Conservation (phyloP, 2,329 filamentous ascomycete species). For the Trichothecium sympodiale region DNA sequence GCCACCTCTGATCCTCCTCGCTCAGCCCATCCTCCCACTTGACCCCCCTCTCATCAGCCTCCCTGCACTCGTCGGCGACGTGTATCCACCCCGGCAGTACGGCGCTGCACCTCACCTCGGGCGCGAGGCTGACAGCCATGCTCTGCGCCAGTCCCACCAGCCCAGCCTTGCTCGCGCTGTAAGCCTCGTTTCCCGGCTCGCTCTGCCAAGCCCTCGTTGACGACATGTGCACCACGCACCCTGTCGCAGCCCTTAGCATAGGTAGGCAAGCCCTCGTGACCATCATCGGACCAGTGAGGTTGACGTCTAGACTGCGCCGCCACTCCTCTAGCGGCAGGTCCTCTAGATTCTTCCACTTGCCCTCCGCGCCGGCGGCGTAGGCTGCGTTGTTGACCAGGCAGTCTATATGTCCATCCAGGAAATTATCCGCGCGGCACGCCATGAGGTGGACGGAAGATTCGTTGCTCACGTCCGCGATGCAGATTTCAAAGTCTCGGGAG, state of each 20-base stretch:
- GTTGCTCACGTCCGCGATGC: conserved; percentile 19
- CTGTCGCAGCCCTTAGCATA: conserved; percentile 12
- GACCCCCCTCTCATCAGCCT: conserved; percentile 22
- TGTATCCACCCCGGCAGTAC: conserved; percentile 42
- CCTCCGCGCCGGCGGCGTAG: conserved; percentile 18
- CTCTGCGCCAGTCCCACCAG: conserved; percentile 36
- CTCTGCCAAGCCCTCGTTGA: conserved; percentile 37
- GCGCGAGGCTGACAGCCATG: conserved; percentile 32
- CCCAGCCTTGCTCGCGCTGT: conserved; percentile 37
- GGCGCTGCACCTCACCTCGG: conserved; percentile 33
- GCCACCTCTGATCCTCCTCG: conserved; percentile 33
- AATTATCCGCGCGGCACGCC: conserved; percentile 14
- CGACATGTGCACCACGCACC: conserved; percentile 32
- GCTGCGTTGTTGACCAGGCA: conserved; percentile 31
- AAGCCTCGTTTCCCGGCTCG: conserved; percentile 36
- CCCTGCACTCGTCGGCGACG: conserved; percentile 24
- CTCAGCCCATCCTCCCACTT: conserved; percentile 34
- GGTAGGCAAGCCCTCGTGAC: conserved; percentile 16
- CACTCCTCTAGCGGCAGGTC: conserved; percentile 24
- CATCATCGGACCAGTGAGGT: conserved; percentile 24
- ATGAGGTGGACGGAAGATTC: conserved; percentile 18
- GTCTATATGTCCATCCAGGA: conserved; percentile 25
- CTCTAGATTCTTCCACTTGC: conserved; percentile 11
- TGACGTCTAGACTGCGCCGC: conserved; percentile 22
- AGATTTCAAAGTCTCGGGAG: conserved; percentile 10